Base-by-base conservation (phyloP, 345 rosid species). In the Moringa oleifera region DNA sequence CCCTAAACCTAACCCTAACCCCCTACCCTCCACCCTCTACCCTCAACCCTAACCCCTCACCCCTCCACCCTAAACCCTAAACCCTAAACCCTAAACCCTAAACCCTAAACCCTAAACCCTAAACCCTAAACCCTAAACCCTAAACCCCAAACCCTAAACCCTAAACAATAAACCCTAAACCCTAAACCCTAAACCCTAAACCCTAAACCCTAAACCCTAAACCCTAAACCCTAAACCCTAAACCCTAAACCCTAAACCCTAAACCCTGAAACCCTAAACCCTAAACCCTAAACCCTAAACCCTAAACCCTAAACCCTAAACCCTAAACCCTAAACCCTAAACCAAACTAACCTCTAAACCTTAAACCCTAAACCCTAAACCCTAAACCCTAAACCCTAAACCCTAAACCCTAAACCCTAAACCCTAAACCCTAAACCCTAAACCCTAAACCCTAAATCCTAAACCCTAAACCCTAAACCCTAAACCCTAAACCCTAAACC, bases 21-120 rank as follows among this genome's bases (percentile, higher is more conserved):
- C 47, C 47, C 16, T 6, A 68, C 72, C 72, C 72, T 68, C 61
- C 61, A 68, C 67, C 72, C 72, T 61, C 53, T 61, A 68, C 53
- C 72, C 72, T 55, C 41, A 68, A 68, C 66, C 72, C 72, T 68
- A 68, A 61, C 47, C n/a, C n/a, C n/a, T n/a, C n/a, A n/a, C n/a
- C n/a, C n/a, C n/a, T n/a, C n/a, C n/a, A n/a, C n/a, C n/a, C 47
- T 41, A 41, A 41, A 60, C 41, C 66, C 60, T 23, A 60, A 68
- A 60, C 66, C 72, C 62, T 55, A 23, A 61, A 68, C 72, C 72
- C 66, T 68, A 61, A 68, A 61, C 72, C 72, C 66, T 61, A 61
- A 68, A 67, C 71, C 72, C 72, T 61, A 61, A 61, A 68, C n/a
- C n/a, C 66, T 61, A 61, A 63, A 55, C 67, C 72, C 45, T 61